A percentile compares a stretch with the other conserved stretches of the same genome.
Conservation (phyloP, 352 stramenopile species). For the Blastocystis sp. region DNA sequence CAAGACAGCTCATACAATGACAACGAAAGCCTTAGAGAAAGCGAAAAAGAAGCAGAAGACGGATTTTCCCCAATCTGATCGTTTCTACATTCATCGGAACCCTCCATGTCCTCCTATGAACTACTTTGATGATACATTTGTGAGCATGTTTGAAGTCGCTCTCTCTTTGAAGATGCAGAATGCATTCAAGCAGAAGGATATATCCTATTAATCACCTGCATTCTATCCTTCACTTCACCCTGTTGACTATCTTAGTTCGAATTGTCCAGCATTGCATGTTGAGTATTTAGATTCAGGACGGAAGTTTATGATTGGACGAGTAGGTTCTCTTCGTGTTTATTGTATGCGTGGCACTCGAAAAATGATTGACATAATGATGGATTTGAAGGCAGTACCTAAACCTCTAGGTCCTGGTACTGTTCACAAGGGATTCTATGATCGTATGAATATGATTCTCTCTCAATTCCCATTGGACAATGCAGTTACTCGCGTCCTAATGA, state of each 20-base stretch:
- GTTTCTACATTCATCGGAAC: neutral
- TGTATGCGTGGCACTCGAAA: constrained; percentile 42
- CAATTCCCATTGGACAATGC: neutral
- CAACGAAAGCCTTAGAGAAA: neutral
- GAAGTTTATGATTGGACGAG: constrained; percentile 34
- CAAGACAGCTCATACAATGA: neutral
- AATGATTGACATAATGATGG: neutral
- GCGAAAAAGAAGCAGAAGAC: constrained; percentile 48
- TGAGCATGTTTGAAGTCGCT: constrained; percentile 32
- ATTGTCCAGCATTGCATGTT: constrained; percentile 12
- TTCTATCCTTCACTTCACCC: constrained; percentile 21
- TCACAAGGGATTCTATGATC: constrained; percentile 57
- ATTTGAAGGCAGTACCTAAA: constrained; percentile 46
- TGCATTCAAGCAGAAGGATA: constrained; percentile 54
- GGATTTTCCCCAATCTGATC: neutral
- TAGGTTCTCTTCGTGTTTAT: constrained; percentile 10
- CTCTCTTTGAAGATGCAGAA: constrained; percentile 43
- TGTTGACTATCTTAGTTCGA: neutral
- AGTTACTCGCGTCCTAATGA: constrained; percentile 20
- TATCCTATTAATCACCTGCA: neutral
- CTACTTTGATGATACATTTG: constrained; percentile 49
- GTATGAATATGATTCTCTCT: neutral
- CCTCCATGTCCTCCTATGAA: neutral
- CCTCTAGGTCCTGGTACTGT: neutral
- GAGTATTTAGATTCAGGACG: neutral